Percentiles rank a stretch among this genome's conserved stretches.
Evolutionary conservation across 495 filamentous ascomycete species (phyloP).

Genomic region (Staphylotrichum tortipilum): DNA sequence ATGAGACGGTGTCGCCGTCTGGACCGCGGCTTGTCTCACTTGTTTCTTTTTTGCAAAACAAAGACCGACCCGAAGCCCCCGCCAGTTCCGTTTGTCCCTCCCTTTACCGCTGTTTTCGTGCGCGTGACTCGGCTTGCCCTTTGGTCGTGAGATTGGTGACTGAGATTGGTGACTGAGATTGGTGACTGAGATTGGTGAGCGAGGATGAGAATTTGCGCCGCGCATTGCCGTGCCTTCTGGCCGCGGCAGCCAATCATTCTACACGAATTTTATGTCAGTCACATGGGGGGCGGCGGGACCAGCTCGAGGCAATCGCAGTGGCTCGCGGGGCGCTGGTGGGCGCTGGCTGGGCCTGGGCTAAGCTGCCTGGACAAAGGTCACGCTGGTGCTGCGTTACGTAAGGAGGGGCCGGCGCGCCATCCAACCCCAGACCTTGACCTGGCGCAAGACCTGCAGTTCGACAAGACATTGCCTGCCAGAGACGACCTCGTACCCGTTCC

Average conservation of each 20-base stretch:
- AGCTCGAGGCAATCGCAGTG: too few species aligned
- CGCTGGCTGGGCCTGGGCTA: too few species aligned
- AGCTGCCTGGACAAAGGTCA: constrained; percentile 10
- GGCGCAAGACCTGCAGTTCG: neutral
- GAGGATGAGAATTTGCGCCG: too few species aligned
- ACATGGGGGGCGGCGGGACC: constrained; percentile 15
- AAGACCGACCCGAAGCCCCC: neutral
- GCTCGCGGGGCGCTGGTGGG: too few species aligned
- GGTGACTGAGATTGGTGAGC: too few species aligned
- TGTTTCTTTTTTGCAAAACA: neutral
- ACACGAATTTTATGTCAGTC: constrained; percentile 12
- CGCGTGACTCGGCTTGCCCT: constrained; percentile 9
- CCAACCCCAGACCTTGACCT: constrained; percentile 6
- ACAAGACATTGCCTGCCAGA: too few species aligned
- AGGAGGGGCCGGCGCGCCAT: too few species aligned
- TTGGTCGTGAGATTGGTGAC: neutral
- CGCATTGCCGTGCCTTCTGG: constrained; percentile 4
- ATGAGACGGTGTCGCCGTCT: too few species aligned
- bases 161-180: too few species aligned
- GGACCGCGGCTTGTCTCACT: too few species aligned
- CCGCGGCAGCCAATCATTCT: constrained; percentile 7
- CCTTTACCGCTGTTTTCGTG: constrained; percentile 14
- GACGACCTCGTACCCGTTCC: too few species aligned
- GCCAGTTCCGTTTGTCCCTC: too few species aligned
- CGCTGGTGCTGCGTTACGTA: constrained; percentile 21